These are phyloP conservation scores for Kazachstania psychrophila DNA, from an alignment of 805 yeast species.

Conservation along the genomic window DNA sequence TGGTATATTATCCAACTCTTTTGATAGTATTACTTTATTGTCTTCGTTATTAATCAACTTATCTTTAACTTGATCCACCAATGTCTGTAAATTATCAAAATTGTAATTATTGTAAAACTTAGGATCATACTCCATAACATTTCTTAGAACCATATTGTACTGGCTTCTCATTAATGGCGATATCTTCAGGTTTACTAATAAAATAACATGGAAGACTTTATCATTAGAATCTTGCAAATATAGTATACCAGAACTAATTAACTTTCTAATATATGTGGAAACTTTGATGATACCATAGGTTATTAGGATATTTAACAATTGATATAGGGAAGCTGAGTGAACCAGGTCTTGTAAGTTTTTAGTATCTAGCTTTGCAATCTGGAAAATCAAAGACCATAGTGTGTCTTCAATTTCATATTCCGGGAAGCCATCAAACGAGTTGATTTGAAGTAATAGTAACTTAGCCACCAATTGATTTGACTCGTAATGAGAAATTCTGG, in stretches of 20 bases:
- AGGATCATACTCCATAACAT: constrained; percentile 37
- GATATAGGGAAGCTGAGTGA: constrained; percentile 33
- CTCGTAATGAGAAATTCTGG: constrained; percentile 24
- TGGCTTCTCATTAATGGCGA: constrained; percentile 41
- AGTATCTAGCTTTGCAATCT: constrained; percentile 29
- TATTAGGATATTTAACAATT: constrained; percentile 35
- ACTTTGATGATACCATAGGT: constrained; percentile 38
- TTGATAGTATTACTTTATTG: constrained; percentile 13
- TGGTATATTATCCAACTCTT: constrained; percentile 22
- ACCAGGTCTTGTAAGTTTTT: constrained; percentile 17
- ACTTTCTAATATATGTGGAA: constrained; percentile 58
- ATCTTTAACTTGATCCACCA: constrained; percentile 28
- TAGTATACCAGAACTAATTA: constrained; percentile 80
- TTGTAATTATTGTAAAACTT: constrained; percentile 26
- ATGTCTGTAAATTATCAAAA: constrained; percentile 24
- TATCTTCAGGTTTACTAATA: constrained; percentile 52
- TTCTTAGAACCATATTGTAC: constrained; percentile 45
- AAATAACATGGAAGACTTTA: constrained; percentile 42
- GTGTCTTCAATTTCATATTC: constrained; percentile 32
- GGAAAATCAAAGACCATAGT: constrained; percentile 30
- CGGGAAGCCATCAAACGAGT: constrained; percentile 19
- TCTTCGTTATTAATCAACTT: constrained; percentile 6
- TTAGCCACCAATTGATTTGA: constrained; percentile 26
- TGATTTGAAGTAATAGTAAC: constrained; percentile 22
- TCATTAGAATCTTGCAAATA: constrained; percentile 49